Evolutionary conservation across 2,329 filamentous ascomycete species (phyloP), one percentile per base, ranked within the genome.

Genomic region (Penicillium sp.): DNA sequence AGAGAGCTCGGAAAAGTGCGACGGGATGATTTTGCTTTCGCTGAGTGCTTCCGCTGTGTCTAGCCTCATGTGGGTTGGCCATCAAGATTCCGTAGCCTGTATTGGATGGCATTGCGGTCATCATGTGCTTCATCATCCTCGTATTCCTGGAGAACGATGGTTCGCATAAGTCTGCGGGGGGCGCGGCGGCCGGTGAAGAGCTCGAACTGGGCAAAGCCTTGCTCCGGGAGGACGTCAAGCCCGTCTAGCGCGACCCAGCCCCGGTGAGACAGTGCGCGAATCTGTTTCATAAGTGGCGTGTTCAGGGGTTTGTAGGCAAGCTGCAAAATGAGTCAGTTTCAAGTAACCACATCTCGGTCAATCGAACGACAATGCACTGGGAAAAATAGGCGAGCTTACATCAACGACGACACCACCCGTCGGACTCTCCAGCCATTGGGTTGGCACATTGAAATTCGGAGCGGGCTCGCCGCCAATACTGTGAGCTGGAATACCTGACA

Each of bases 361-460:
- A 2, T 3, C 3, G 31, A 13, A n/a, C 31, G 16, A n/a, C 22
- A 4, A 7, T 16, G 16, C 6, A 31, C 4, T 22, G 14, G 36
- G 2, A 37, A 52, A 22, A 24, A 69, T 31, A 31, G 31, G 31
- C 31, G 31, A 31, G 31, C 71, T 63, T 65, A 78, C 75, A 60
- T 78, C 75, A n/a, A 77, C 71, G 13, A 77, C 69, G 22, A 77
- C 73, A 31, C 75, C 75, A 22, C 75, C 75, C 0, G 75, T 78
- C 5, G 73, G 69, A 49, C 74, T 77, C 49, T 71, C 70, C 14
- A 77, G 63, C 75, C 75, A 78, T 46, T 76, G 71, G 3, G 66
- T 56, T 6, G 74, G 74, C 3, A 77, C 61, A 13, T 68, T 60
- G 39, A 76, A 73, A 50, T 76, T 72, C 2, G 73, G 71, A 0